Evolutionary conservation across 768 basidiomycete genomes (phyloP).

Genomic region (Hygrocybe coccinea): DNA sequence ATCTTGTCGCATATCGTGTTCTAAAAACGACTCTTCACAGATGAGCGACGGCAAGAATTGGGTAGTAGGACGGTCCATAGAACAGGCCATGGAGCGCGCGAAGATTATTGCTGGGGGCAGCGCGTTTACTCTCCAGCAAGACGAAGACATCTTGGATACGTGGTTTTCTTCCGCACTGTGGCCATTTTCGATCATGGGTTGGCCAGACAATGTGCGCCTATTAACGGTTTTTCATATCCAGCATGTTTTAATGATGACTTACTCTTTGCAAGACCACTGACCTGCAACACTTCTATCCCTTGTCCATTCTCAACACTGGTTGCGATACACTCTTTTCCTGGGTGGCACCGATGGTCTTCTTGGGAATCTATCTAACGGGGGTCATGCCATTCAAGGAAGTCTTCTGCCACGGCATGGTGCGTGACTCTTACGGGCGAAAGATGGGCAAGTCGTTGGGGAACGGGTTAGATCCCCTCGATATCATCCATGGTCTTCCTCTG

Average conservation of each 20-base stretch:
- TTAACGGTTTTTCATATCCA: constrained; percentile 8
- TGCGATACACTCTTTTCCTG: constrained; percentile 99
- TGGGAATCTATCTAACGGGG: constrained; percentile 84
- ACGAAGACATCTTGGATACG: constrained; percentile 96
- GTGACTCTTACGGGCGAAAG: constrained; percentile 97
- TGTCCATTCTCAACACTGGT: constrained; percentile 88
- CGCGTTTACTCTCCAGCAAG: constrained; percentile 78
- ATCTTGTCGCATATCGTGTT: constrained; percentile 57
- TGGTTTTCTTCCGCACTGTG: constrained; percentile 98
- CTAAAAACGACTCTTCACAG: background rate
- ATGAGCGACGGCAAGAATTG: constrained; percentile 65
- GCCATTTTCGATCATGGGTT: constrained; percentile 97
- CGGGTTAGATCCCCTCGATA: constrained; percentile 94
- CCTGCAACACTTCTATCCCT: constrained; percentile 77
- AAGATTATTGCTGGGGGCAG: constrained; percentile 60
- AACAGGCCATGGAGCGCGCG: constrained; percentile 76
- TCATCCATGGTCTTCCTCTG: constrained; percentile 79
- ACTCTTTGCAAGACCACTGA: constrained; percentile 60
- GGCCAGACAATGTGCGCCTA: constrained; percentile 75
- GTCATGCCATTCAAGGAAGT: constrained; percentile 94
- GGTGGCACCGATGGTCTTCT: constrained; percentile 97
- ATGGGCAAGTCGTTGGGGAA: constrained; percentile 99
- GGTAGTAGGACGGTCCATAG: constrained; percentile 80
- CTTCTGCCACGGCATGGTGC: constrained; percentile 98
- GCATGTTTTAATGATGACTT: background rate